phyloP scores from a whole-genome alignment of 2,329 filamentous ascomycete genomes.

The Dactylellina drechsleri region DNA sequence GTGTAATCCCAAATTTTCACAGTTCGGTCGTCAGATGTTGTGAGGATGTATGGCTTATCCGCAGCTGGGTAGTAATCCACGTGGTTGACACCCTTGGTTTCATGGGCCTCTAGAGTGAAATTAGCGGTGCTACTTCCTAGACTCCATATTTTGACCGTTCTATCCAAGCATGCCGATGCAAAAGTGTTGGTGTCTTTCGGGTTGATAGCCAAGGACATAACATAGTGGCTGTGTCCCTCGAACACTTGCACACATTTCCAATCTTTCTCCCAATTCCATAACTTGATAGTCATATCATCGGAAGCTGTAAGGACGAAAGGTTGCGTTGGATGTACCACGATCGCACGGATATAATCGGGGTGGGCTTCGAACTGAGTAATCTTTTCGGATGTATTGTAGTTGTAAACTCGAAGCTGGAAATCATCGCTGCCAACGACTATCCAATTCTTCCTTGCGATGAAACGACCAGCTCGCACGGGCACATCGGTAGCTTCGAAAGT shows the following conservation, averaged over 20 bases:
- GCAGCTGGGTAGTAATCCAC: conserved; percentile 87
- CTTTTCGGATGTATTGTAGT: conserved; percentile 99
- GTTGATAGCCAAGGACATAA: conserved; percentile 96
- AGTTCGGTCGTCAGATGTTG: conserved; percentile 93
- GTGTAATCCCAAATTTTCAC: conserved; percentile 99
- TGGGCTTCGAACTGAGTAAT: conserved; percentile 97
- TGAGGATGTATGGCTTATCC: conserved; percentile 87
- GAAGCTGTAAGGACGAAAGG: conserved; percentile 95
- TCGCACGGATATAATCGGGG: conserved; percentile 97
- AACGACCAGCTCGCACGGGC: conserved; percentile 93
- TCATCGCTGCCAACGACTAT: conserved; percentile 95
- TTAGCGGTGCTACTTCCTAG: conserved; percentile 92
- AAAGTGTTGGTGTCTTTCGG: conserved; percentile 95
- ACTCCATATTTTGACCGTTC: conserved; percentile 98
- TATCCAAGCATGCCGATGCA: conserved; percentile 91
- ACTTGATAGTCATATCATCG: conserved; percentile 98
- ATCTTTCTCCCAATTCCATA: conserved; percentile 98
- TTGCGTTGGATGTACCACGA: conserved; percentile 92
- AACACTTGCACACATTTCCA: conserved; percentile 99
- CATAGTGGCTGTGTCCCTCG: conserved; percentile 95
- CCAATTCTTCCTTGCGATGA: conserved; percentile 98
- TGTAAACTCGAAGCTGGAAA: conserved; percentile 89
- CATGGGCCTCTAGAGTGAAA: conserved; percentile 86
- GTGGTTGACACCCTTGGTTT: conserved; percentile 76
- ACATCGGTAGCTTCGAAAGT: conserved; percentile 99